Conservation (phyloP, 2,329 filamentous ascomycete genomes). For the Fusarium palustre region DNA sequence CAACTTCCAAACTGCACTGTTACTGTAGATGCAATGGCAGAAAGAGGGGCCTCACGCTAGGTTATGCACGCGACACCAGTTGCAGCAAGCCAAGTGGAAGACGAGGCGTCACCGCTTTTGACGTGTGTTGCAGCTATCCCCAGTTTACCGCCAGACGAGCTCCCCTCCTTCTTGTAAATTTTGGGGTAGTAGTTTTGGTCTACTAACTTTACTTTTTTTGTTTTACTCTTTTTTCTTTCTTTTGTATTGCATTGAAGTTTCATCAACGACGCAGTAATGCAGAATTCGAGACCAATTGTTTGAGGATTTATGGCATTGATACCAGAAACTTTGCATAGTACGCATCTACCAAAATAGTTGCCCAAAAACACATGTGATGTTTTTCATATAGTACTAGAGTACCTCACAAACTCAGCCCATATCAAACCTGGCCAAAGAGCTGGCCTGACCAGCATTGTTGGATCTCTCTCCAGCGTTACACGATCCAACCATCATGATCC, state of each 20-base stretch:
- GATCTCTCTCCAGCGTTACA: slow-evolving; percentile 33
- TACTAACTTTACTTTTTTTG: too few relatives aligned
- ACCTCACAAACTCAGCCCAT: slow-evolving; percentile 8
- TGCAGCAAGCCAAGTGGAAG: slow-evolving; percentile 41
- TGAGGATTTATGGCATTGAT: neutral
- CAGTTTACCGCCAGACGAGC: slow-evolving; percentile 11
- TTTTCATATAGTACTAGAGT: neutral
- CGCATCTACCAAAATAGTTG: neutral
- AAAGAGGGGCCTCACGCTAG: slow-evolving; percentile 37
- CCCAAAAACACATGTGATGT: neutral
- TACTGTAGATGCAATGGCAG: slow-evolving; percentile 8
- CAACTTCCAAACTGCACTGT: neutral
- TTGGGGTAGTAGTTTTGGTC: neutral
- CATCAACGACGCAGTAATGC: neutral
- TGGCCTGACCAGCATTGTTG: slow-evolving; percentile 17
- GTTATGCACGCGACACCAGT: slow-evolving; percentile 48
- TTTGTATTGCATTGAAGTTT: neutral
- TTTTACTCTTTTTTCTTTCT: neutral
- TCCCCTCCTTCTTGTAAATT: neutral
- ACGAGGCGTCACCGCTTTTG: slow-evolving; percentile 42
- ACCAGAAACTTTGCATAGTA: neutral
- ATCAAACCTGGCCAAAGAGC: slow-evolving; percentile 10
- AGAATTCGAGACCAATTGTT: neutral
- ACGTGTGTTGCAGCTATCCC: slow-evolving; percentile 21
- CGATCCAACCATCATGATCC: slow-evolving; percentile 39